phyloP scores from a whole-genome alignment of 148 eudicot genomes.

The Spergularia marina region DNA sequence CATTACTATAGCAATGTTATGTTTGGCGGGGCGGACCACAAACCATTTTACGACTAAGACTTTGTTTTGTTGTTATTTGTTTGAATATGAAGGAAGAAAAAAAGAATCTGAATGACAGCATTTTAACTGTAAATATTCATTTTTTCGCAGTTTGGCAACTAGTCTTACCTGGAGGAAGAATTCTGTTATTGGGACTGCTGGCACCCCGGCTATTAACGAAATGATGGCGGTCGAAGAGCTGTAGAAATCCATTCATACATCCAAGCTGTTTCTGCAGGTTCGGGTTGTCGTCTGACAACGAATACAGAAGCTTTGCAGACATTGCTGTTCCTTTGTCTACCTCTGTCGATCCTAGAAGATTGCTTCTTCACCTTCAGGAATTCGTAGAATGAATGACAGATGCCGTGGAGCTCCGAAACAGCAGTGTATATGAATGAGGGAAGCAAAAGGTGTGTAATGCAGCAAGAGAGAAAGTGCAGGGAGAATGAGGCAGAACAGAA shows the following conservation, averaged over 20 bases:
- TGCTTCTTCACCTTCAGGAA: not conserved
- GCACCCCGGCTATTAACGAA: slow-evolving; percentile 37
- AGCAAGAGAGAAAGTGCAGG: slow-evolving; percentile 12
- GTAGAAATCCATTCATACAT: slow-evolving; percentile 82
- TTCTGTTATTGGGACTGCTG: slow-evolving; percentile 34
- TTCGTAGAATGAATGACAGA: not conserved
- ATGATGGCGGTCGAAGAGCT: slow-evolving; percentile 57
- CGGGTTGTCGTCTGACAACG: slow-evolving; percentile 57
- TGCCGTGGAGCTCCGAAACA: not conserved
- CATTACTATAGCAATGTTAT: too few species aligned
- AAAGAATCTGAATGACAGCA: not conserved
- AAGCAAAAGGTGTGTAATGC: not conserved
- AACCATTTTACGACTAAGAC: too few species aligned
- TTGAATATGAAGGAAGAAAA: not conserved
- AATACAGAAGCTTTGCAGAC: slow-evolving; percentile 60
- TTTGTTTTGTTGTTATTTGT: not conserved
- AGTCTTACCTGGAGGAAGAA: slow-evolving; percentile 51
- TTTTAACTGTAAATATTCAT: not conserved
- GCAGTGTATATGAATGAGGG: not conserved
- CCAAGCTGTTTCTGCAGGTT: slow-evolving; percentile 70
- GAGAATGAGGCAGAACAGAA: slow-evolving; percentile 31
- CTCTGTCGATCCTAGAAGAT: not conserved
- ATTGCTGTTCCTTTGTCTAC: slow-evolving; percentile 10
- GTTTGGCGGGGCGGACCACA: too few species aligned
- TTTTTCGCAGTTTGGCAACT: not conserved